Percentiles rank a stretch among this genome's conserved stretches.
Conservation (phyloP, 2,329 filamentous ascomycete species). For the Xylaria sp. region DNA sequence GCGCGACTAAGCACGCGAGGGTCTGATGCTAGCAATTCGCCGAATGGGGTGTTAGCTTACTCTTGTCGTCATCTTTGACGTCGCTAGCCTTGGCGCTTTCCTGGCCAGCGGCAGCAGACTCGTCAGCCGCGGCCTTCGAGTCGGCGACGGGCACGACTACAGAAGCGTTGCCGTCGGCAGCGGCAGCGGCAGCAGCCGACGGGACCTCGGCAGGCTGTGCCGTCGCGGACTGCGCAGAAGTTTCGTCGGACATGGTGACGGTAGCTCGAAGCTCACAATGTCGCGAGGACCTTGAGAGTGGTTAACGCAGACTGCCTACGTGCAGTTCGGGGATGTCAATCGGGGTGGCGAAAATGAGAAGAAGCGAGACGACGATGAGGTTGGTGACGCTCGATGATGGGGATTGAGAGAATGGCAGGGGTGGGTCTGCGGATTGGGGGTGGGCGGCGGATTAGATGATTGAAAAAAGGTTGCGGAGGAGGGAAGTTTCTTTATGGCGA, state of each 20-base stretch:
- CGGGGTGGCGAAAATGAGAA: not conserved
- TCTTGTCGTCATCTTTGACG: conserved; percentile 18
- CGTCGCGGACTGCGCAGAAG: conserved; percentile 26
- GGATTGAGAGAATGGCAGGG: not conserved
- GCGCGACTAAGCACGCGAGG: not conserved
- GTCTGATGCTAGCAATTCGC: not conserved
- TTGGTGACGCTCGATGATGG: not conserved
- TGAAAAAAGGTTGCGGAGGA: not conserved
- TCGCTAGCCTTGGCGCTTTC: conserved; percentile 15
- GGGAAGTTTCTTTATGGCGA: conserved; percentile 5
- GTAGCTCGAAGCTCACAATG: conserved; percentile 9
- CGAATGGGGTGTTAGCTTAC: conserved; percentile 16
- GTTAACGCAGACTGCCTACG: not conserved
- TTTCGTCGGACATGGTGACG: conserved; percentile 29
- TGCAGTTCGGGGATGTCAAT: conserved; percentile 1
- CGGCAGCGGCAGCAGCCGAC: conserved; percentile 11
- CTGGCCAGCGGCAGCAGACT: conserved; percentile 10
- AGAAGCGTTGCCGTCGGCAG: conserved; percentile 13
- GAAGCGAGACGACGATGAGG: not conserved
- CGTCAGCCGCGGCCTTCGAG: conserved; percentile 24
- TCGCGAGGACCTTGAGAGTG: conserved; percentile 9
- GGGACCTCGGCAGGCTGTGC: conserved; percentile 26
- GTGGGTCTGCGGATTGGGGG: not conserved
- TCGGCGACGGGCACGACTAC: conserved; percentile 24
- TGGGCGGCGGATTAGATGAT: not conserved